Conservation (phyloP, 2,329 filamentous ascomycete genomes). For the Hypoxylon sp. region DNA sequence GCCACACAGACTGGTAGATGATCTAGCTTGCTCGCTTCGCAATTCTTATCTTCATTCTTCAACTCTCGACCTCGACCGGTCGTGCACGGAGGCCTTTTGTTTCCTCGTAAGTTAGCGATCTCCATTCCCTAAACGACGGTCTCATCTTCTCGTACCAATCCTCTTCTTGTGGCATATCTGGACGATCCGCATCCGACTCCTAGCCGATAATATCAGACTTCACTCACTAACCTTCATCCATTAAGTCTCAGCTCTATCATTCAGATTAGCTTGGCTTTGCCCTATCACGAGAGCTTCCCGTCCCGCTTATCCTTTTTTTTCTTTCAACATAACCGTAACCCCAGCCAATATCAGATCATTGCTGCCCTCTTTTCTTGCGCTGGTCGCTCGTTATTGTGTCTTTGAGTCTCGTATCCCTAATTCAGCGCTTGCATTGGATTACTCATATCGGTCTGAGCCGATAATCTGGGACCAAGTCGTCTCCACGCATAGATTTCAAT, state of each 20-base stretch:
- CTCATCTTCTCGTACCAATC: conserved; percentile 21
- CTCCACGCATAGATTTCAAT: conserved; percentile 54
- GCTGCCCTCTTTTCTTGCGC: conserved; percentile 31
- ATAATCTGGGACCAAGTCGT: conserved; percentile 49
- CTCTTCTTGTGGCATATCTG: conserved; percentile 32
- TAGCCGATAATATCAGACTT: conserved; percentile 15
- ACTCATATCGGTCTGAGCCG: conserved; percentile 35
- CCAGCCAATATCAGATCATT: conserved; percentile 19
- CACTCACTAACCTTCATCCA: conserved; percentile 7
- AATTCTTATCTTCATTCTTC: conserved; percentile 46
- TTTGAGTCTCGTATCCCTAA: conserved; percentile 28
- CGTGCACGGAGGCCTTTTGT: conserved; percentile 47
- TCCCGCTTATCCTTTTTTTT: conserved; percentile 10
- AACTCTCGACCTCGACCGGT: conserved; percentile 43
- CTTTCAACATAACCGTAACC: conserved; percentile 19
- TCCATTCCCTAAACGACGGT: conserved; percentile 45
- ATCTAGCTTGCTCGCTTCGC: conserved; percentile 45
- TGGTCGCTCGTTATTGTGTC: conserved; percentile 34
- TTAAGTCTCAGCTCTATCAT: conserved; percentile 7
- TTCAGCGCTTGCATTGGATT: conserved; percentile 34
- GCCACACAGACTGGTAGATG: conserved; percentile 47
- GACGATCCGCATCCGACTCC: conserved; percentile 7
- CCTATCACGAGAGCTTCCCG: conserved; percentile 12
- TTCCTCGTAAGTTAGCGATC: conserved; percentile 49
- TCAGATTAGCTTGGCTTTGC: conserved; percentile 15